Evolutionary conservation across 2,329 filamentous ascomycete species (phyloP).

Genomic region (Colletotrichum sp.): DNA sequence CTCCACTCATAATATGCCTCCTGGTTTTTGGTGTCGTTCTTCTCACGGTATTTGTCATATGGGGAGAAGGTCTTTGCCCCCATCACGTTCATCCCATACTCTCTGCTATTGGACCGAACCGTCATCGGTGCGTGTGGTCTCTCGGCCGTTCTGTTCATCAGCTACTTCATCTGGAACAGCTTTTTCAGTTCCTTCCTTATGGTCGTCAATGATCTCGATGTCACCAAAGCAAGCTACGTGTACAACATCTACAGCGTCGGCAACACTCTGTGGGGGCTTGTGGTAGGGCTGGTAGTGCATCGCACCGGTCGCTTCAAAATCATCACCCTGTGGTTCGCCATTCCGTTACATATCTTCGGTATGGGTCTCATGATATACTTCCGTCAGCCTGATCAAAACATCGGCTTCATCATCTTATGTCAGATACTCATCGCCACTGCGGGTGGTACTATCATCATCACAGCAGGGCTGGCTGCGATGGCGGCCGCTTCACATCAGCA

Average conservation of each 20-base stretch:
- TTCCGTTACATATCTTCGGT: background rate
- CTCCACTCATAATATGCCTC: conserved; percentile 48
- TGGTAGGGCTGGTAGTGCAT: background rate
- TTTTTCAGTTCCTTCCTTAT: conserved; percentile 41
- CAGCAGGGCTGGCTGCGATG: background rate
- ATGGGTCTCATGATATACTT: background rate
- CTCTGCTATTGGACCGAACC: conserved; percentile 45
- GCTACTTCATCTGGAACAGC: conserved; percentile 19
- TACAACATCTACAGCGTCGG: conserved; percentile 38
- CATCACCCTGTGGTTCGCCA: background rate
- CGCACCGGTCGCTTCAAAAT: background rate
- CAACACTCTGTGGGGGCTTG: conserved; percentile 8
- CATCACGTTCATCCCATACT: conserved; percentile 54
- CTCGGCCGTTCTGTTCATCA: conserved; percentile 26
- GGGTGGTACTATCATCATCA: background rate
- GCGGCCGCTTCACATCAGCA: conserved; percentile 19
- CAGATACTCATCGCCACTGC: background rate
- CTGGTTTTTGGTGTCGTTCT: conserved; percentile 55
- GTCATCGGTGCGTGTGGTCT: conserved; percentile 26
- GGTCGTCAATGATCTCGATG: conserved; percentile 39
- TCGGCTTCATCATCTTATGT: background rate
- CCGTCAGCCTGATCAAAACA: background rate
- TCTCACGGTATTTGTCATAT: conserved; percentile 46
- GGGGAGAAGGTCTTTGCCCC: conserved; percentile 58
- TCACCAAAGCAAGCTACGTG: conserved; percentile 31